phyloP scores from a whole-genome alignment of 768 basidiomycete genomes.

The Xerocomellus chrysenteron region DNA sequence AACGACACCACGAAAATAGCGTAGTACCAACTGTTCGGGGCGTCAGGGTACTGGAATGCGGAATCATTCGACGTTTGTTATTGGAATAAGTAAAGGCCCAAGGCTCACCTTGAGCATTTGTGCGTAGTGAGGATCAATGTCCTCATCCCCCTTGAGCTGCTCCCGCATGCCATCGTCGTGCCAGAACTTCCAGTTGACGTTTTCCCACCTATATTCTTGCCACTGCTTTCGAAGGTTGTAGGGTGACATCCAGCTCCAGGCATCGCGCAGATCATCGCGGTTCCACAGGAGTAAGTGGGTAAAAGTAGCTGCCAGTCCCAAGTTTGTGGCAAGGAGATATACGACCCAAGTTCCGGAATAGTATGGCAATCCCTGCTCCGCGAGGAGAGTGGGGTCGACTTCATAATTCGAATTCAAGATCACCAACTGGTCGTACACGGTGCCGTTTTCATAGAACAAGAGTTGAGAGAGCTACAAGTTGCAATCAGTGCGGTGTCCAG shows the following conservation, averaged over 20 bases:
- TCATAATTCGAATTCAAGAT: conserved; percentile 54
- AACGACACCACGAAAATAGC: conserved; percentile 31
- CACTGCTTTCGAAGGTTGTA: conserved; percentile 28
- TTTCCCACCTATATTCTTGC: conserved; percentile 21
- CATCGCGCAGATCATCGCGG: conserved; percentile 43
- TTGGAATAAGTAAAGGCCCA: conserved; percentile 14
- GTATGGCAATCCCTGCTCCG: conserved; percentile 36
- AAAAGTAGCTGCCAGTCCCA: conserved; percentile 45
- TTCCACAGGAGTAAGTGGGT: conserved; percentile 56
- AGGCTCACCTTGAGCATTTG: conserved; percentile 45
- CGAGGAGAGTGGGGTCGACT: conserved; percentile 50
- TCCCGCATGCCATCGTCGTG: conserved; percentile 14
- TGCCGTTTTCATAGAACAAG: conserved; percentile 52
- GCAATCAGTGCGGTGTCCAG: not conserved
- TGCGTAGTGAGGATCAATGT: conserved; percentile 54
- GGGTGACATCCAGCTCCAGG: conserved; percentile 48
- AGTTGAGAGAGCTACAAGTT: conserved; percentile 42
- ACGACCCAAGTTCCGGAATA: conserved; percentile 31
- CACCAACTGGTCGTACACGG: conserved; percentile 48
- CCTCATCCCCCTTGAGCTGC: conserved; percentile 36
- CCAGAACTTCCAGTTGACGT: conserved; percentile 43
- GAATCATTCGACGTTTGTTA: not conserved
- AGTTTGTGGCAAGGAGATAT: conserved; percentile 15
- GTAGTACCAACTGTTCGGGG: conserved; percentile 35
- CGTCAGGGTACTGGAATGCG: conserved; percentile 33